Conservation (phyloP, 805 yeast genomes). For the Candida alai region DNA sequence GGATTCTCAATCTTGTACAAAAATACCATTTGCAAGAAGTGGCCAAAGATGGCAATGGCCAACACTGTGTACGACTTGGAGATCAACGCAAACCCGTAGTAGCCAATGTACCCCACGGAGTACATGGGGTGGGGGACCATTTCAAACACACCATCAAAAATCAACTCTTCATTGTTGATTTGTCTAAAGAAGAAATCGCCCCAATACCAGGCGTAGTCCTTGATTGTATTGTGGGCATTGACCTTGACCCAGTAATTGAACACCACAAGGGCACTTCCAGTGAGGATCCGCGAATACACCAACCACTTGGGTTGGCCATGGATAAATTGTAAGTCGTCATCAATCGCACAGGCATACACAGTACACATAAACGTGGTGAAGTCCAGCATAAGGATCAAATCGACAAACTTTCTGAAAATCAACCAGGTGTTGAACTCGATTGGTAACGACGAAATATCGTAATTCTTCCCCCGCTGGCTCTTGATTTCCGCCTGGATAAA, state of each 20-base stretch:
- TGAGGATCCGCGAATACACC: conserved; percentile 46
- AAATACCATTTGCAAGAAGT: conserved; percentile 71
- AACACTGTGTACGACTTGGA: conserved; percentile 70
- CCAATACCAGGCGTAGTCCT: conserved; percentile 94
- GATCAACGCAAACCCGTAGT: conserved; percentile 77
- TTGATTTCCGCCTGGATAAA: conserved; percentile 32
- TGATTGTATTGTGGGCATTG: conserved; percentile 84
- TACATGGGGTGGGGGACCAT: conserved; percentile 93
- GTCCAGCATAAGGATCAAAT: conserved; percentile 80
- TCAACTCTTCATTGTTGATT: conserved; percentile 55
- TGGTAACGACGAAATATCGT: conserved; percentile 41
- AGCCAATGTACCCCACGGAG: conserved; percentile 83
- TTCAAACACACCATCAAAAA: conserved; percentile 86
- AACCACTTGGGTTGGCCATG: conserved; percentile 40
- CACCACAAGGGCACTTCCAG: conserved; percentile 59
- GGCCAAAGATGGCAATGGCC: conserved; percentile 68
- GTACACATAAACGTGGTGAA: conserved; percentile 69
- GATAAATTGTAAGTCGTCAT: conserved; percentile 33
- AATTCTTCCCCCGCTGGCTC: conserved; percentile 37
- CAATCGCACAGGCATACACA: conserved; percentile 48
- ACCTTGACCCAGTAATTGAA: conserved; percentile 83
- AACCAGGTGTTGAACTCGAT: conserved; percentile 82
- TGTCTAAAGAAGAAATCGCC: conserved; percentile 87
- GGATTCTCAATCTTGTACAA: conserved; percentile 77
- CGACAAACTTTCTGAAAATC: conserved; percentile 72